Base-by-base conservation (phyloP, 2,329 filamentous ascomycete species). In the Calonectria pauciramosa region DNA sequence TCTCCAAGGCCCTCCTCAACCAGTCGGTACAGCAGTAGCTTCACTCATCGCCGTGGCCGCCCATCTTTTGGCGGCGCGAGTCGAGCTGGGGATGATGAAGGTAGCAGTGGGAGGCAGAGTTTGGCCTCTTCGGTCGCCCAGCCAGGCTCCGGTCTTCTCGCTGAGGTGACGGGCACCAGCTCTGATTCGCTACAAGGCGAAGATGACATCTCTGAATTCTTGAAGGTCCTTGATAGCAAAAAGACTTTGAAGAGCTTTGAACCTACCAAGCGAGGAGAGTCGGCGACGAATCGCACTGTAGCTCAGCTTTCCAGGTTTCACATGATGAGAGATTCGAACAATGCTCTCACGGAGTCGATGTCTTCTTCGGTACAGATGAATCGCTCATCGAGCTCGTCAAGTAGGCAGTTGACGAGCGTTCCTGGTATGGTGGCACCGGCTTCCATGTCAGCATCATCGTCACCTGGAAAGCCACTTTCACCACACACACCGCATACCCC, bases 401-500 rank as follows among this genome's bases (percentile, higher is more conserved):
- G 91, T 77, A 86, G 91, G 34, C 91, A 92, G 71, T 81, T 93
- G 63, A 86, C 89, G 13, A 91, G 91, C 75, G 89, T 92, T 4
- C 90, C 91, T 3, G 89, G 94, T 74, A 95, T 96, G 84, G 85
- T 86, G 18, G 94, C 95, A 68, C 89, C 96, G 0, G 94, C 93
- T 6, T 95, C 94, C 0, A 89, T 95, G 77, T 98, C 96, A 5
- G 93, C 93, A 14, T 96, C 95, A 0, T 96, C 96, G 0, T 98
- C 96, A 13, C 96, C 96, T 1, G 95, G 94, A 71, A 98, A 98
- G 81, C 95, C 96, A 0, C 91, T 97, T 23, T 98, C 95, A 3
- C 96, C 94, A 13, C 95, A 96, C 82, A 98, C 95, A 0, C 95
- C 96, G 1, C 96, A 99, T 82, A 98, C 96, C 0, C 97, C 97